Evolutionary conservation across 2,329 filamentous ascomycete species (phyloP), one percentile per base, ranked within the genome.

Genomic region (Trichoderma gracile): DNA sequence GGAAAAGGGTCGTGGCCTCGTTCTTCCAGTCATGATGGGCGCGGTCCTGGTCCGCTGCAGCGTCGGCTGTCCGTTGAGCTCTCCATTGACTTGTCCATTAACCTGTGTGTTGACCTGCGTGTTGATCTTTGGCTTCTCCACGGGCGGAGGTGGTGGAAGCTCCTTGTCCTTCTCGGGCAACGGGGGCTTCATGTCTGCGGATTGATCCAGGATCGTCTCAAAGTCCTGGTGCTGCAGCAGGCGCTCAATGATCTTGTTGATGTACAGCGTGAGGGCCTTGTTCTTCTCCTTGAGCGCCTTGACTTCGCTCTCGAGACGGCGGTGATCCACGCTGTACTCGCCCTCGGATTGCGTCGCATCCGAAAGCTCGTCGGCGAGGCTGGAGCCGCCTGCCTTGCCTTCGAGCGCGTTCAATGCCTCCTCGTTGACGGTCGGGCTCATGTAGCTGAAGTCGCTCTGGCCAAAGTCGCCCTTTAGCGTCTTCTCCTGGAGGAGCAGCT

Each of bases 231-330:
- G 91, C 74, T 96, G 91, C 67, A 99, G 84, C 50, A 99, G 86
- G 64, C 95, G 90, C 76, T 95, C 95, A 75, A 99, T 97, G 76
- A 99, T 98, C 80, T 95, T 96, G 85, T 98, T 97, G 81, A 99
- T 97, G 80, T 99, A 99, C 69, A 98, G 82, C 25, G 93, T 96
- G 71, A 99, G 82, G 33, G 95, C 95, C 81, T 98, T 98, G 82
- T 99, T 98, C 80, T 97, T 89, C 75, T 97, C 94, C 79, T 91
- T 94, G 71, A 92, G 81, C 9, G 86, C 83, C 77, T 90, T 92
- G 69, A 95, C 78, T 71, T 98, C 94, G 12, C 82, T 78, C 74
- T 97, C 93, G 14, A 95, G 81, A 58, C 86, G 87, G 59, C 86
- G 87, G 71, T 89, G 89, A 69, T 86, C 83, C 23, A 57, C 52